Percentiles rank a stretch among this genome's conserved stretches.
Conservation (phyloP, 2,329 filamentous ascomycete genomes). For the Apiospora malaysiana region DNA sequence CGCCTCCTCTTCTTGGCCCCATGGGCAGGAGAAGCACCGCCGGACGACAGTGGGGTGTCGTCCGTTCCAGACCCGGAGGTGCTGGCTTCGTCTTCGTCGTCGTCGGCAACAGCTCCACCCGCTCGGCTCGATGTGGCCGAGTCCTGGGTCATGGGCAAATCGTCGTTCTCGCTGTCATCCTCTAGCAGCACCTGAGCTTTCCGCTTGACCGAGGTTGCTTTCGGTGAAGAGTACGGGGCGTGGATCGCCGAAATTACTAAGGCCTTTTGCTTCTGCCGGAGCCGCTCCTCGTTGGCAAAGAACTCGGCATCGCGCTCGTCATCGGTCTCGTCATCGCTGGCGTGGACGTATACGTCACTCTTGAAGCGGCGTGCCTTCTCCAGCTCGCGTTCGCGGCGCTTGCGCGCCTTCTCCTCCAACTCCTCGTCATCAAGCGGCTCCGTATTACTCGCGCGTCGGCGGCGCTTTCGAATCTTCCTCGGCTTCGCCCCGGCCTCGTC, state of each 20-base stretch:
- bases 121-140: constrained; percentile 29
- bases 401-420: constrained; percentile 67
- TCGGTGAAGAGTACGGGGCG: neutral
- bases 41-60: constrained; percentile 49
- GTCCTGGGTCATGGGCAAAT: constrained; percentile 31
- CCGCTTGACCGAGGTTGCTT: constrained; percentile 37
- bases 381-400: constrained; percentile 70
- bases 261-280: constrained; percentile 59
- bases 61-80: constrained; percentile 36
- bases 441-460: constrained; percentile 48
- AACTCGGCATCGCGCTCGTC: constrained; percentile 74
- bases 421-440: constrained; percentile 64
- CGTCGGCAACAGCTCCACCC: constrained; percentile 28
- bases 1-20: constrained; percentile 37
- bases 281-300: constrained; percentile 74
- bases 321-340: constrained; percentile 90
- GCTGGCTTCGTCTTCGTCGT: constrained; percentile 37
- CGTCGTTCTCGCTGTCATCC: constrained; percentile 37
- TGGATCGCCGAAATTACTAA: constrained; percentile 37
- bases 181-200: constrained; percentile 34
- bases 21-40: constrained; percentile 29
- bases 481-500: constrained; percentile 51
- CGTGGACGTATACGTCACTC: constrained; percentile 79
- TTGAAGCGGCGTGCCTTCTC: constrained; percentile 84
- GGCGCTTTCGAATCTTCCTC: constrained; percentile 66